Base-by-base conservation (phyloP, 2,329 filamentous ascomycete genomes). In the Ophiosphaerella korrae region DNA sequence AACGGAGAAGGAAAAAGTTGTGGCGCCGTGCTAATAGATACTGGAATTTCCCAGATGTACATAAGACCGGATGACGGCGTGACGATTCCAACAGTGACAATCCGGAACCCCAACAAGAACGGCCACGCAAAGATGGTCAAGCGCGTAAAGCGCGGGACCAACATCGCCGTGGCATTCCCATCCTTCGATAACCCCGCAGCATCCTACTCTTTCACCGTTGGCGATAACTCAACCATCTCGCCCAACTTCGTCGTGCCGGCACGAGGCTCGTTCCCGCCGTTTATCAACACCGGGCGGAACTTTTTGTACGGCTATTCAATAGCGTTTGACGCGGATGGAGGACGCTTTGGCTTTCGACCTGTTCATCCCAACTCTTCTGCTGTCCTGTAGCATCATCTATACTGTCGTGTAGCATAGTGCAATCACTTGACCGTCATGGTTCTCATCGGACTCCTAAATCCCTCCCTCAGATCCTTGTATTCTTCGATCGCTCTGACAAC, bases 401-500 rank as follows among this genome's bases (percentile, higher is more conserved):
- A 2, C 18, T 4, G 18, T 21, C 3, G n/a, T 14, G 26, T 24
- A 40, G 6, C 24, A 43, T 23, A 55, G 52, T 63, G 38, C 54
- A 58, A 60, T 71, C 66, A 72, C 60, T 71, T 72, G 47, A 70
- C 52, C 12, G 68, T 70, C 57, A 62, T 58, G 21, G 58, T 64
- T 31, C 70, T 54, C 68, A 69, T 67, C 3, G 70, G 70, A 42
- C 67, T 72, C 48, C 60, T 63, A 26, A 63, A 69, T 9, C 68
- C 70, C 23, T 72, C 70, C 31, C 69, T 56, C 48, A 73, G 50
- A 50, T 68, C 66, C 67, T 60, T 79, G 59, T 81, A 80, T 55
- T 84, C 81, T 60, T 79, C 78, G 36, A 92, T 78, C 1, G 84
- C 84, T 68, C 92, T 87, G 0, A 89, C 82, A 64, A 93, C 85